These are phyloP conservation scores for Cryptococcus sp. DNA, from an alignment of 1,284 basidiomycete species.

Conservation along the genomic window DNA sequence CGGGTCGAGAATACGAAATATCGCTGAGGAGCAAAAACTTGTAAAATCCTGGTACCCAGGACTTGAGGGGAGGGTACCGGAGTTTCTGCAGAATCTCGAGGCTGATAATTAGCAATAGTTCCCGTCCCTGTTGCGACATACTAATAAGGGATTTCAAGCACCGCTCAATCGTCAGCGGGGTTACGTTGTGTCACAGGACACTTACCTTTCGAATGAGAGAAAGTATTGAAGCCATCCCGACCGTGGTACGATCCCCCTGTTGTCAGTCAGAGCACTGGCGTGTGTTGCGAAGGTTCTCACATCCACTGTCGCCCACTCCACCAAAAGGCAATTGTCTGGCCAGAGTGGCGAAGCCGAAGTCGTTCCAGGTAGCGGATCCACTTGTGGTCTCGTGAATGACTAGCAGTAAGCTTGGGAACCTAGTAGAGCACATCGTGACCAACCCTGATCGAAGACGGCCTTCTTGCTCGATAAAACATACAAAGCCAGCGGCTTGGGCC, in stretches of 20 bases:
- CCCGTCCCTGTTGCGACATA: constrained; percentile 10
- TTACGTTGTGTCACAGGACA: too few species aligned
- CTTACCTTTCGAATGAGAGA: constrained; percentile 44
- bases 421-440: constrained; percentile 1
- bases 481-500: constrained; percentile 41
- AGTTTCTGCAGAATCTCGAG: constrained; percentile 36
- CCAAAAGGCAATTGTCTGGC: constrained; percentile 44
- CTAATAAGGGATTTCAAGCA: constrained; percentile 38
- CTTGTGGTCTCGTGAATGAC: constrained; percentile 39
- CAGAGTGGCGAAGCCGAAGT: constrained; percentile 37
- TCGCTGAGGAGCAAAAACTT: constrained; percentile 11
- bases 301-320: constrained; percentile 46
- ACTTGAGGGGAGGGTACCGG: constrained; percentile 37
- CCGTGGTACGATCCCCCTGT: constrained; percentile 42
- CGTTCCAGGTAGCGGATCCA: constrained; percentile 46
- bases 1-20: constrained; percentile 30
- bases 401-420: constrained; percentile 10
- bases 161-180: constrained; percentile 11
- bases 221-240: constrained; percentile 42
- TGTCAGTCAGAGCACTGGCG: too few species aligned
- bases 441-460: constrained; percentile 35
- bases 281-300: constrained; percentile 3
- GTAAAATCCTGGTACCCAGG: constrained; percentile 22
- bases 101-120: constrained; percentile 9
- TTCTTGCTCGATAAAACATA: constrained; percentile 42